Base-by-base conservation (phyloP, 2,329 filamentous ascomycete species). In the Knoxdaviesia proteae region DNA sequence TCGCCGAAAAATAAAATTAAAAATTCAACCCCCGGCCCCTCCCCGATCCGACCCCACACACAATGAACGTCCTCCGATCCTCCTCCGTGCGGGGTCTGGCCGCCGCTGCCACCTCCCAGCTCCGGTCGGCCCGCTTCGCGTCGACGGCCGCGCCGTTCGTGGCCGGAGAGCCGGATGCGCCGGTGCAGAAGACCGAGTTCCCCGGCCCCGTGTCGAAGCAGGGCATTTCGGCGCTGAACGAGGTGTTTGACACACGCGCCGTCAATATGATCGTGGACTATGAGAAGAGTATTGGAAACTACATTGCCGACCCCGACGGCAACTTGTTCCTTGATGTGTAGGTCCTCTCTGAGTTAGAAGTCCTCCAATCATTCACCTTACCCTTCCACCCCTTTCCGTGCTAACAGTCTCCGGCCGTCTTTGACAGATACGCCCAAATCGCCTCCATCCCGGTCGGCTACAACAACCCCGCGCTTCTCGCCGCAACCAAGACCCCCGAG, bases 261-360 rank as follows among this genome's bases (percentile, higher is more conserved):
- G 62, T 88, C 63, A 92, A 90, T 66, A 81, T 86, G 75, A 65
- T 87, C 53, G 70, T 71, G 47, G 79, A 87, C 60, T 88, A 84
- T 61, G 67, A 69, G 49, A 73, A 77, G 61, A 82, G 77, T 52
- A 61, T 68, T 46, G 84, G 84, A 53, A 93, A 93, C 65, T 93
- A 92, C 56, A 75, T 84, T 50, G 70, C 69, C 34, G 79, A 84
- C 51, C 68, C 75, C 0, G 79, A 84, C 53, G 78, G 77, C 49
- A 83, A 84, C 53, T 60, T 73, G 10, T 62, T 83, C 45, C 68
- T 84, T n/a, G 79, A 84, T 52, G 78, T 83, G 63, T 79, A 62
- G 61, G 70, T 58, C 20, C 32, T 35, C 11, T 6, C 32, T 38
- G 32, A 11, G 9, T 33, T 36, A 11, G n/a, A 11, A 30, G 36